Percentiles rank a stretch among this genome's conserved stretches.
Evolutionary conservation across 495 filamentous ascomycete genomes (phyloP).

Genomic region (Penicillium verhagenii): DNA sequence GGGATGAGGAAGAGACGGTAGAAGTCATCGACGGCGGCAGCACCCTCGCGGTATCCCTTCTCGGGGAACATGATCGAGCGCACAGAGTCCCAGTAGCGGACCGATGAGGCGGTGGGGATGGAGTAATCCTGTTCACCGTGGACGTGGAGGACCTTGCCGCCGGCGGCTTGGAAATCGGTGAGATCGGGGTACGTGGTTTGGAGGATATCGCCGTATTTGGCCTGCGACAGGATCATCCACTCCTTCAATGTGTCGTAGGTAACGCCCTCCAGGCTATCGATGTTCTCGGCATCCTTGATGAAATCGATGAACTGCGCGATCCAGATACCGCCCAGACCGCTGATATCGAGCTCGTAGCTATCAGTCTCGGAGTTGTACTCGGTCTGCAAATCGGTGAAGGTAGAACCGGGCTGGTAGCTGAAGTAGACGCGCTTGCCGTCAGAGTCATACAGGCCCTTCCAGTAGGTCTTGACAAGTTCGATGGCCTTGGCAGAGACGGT

Average conservation of each 20-base stretch:
- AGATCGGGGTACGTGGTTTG: slow-evolving; percentile 48
- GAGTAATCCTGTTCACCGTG: slow-evolving; percentile 52
- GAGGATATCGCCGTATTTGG: slow-evolving; percentile 17
- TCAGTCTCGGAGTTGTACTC: slow-evolving; percentile 40
- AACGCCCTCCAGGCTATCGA: slow-evolving; percentile 40
- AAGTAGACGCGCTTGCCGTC: slow-evolving; percentile 46
- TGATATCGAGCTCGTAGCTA: slow-evolving; percentile 35
- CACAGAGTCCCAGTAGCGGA: slow-evolving; percentile 51
- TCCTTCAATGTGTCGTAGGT: slow-evolving; percentile 48
- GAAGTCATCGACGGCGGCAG: slow-evolving; percentile 43
- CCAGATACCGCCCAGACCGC: slow-evolving; percentile 36
- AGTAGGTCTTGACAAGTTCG: slow-evolving; percentile 39
- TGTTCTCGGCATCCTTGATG: slow-evolving; percentile 24
- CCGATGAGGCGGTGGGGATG: slow-evolving; percentile 47
- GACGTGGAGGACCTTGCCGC: slow-evolving; percentile 52
- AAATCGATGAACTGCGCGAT: slow-evolving; percentile 33
- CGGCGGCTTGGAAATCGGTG: slow-evolving; percentile 37
- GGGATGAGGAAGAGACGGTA: slow-evolving; percentile 54
- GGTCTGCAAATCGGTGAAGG: slow-evolving; percentile 43
- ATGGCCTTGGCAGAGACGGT: slow-evolving; percentile 40
- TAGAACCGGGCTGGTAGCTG: slow-evolving; percentile 40
- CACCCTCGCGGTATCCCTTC: slow-evolving; percentile 34
- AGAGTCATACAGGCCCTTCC: slow-evolving; percentile 44
- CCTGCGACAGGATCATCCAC: slow-evolving; percentile 39
- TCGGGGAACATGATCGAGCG: slow-evolving; percentile 48